Conservation (phyloP, 148 eudicot species). For the Polygonum aviculare region DNA sequence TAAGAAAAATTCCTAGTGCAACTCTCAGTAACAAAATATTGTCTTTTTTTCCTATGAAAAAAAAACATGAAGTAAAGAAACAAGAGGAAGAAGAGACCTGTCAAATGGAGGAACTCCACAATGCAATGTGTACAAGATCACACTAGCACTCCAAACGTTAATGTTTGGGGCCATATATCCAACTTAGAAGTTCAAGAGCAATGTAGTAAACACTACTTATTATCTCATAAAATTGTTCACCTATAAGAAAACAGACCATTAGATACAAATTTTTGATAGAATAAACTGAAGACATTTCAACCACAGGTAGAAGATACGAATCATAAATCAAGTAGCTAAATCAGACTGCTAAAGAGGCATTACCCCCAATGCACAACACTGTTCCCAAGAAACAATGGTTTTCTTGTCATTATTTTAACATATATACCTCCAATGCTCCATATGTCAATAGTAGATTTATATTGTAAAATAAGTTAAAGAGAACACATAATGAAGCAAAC, state of each 20-base stretch:
- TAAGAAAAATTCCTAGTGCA: background rate
- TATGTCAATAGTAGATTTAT: too few relatives aligned
- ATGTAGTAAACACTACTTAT: conserved; percentile 56
- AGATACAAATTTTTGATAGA: background rate
- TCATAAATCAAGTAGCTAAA: background rate
- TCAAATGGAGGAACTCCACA: conserved; percentile 58
- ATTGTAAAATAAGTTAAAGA: too few relatives aligned
- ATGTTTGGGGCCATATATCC: conserved; percentile 46
- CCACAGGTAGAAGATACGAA: background rate
- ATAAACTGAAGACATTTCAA: background rate
- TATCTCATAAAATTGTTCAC: conserved; percentile 40
- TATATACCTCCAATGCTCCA: too few relatives aligned
- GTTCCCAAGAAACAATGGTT: too few relatives aligned
- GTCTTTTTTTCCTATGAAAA: background rate
- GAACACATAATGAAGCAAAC: too few relatives aligned
- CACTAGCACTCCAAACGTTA: conserved; percentile 64
- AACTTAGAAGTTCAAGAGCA: conserved; percentile 52
- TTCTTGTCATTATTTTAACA: too few relatives aligned
- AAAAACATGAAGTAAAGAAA: background rate
- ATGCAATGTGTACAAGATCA: conserved; percentile 44
- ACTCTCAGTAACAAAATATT: background rate
- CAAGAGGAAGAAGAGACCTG: conserved; percentile 23
- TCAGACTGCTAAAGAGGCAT: background rate
- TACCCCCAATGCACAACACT: background rate
- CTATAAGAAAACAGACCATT: conserved; percentile 13